A percentile compares a stretch with the other conserved stretches of the same genome.
Evolutionary conservation across 2,329 filamentous ascomycete species (phyloP).

Genomic region (Fusarium sp.): DNA sequence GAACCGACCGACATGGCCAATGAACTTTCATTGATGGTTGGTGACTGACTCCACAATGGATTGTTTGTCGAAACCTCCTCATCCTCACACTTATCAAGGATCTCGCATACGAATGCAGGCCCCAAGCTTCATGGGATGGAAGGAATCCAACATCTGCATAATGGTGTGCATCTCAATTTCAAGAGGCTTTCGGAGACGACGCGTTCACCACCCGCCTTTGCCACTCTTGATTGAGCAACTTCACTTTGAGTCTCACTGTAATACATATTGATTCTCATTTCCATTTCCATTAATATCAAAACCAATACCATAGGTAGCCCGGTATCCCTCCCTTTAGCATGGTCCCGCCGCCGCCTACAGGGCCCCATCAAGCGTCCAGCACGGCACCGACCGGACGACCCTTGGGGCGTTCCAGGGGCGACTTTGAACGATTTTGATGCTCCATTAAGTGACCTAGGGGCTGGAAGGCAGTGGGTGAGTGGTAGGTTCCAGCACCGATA

Average conservation of each 20-base stretch:
- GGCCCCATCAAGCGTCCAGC: constrained; percentile 16
- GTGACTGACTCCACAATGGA: constrained; percentile 18
- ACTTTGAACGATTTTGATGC: constrained; percentile 29
- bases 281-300: constrained; percentile 15
- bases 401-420: constrained; percentile 37
- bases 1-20: constrained; percentile 19
- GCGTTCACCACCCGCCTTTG: constrained; percentile 6
- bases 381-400: constrained; percentile 32
- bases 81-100: constrained; percentile 34
- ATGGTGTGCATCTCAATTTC: constrained; percentile 25
- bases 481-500: constrained; percentile 40
- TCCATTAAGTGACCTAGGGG: constrained; percentile 29
- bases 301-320: constrained; percentile 19
- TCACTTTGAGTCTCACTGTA: background rate
- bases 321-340: constrained; percentile 34
- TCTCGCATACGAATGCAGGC: constrained; percentile 31
- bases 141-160: constrained; percentile 21
- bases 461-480: constrained; percentile 35
- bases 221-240: background rate
- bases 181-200: constrained; percentile 17
- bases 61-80: constrained; percentile 30
- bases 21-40: constrained; percentile 23
- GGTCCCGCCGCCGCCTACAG: constrained; percentile 21
- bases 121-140: constrained; percentile 26
- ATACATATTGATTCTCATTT: background rate